phyloP scores from a whole-genome alignment of 495 filamentous ascomycete species.

The Talaromyces trachyspermus region DNA sequence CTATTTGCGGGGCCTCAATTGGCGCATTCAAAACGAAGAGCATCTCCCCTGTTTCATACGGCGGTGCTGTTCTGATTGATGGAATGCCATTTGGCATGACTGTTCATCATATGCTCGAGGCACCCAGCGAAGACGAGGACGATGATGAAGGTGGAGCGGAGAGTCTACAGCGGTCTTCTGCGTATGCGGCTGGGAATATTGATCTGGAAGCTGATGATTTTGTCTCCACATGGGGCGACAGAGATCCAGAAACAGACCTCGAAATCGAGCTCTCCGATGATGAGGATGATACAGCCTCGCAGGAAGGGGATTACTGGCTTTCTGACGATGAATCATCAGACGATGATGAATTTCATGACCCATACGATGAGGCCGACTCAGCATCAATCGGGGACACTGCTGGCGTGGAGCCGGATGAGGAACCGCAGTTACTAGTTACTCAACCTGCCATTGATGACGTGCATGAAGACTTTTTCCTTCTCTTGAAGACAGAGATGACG shows the following conservation, averaged over 20 bases:
- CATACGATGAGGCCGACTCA: constrained; percentile 51
- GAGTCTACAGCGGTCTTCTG: constrained; percentile 26
- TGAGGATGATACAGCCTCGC: constrained; percentile 33
- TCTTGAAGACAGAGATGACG: constrained; percentile 56
- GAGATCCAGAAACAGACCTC: constrained; percentile 27
- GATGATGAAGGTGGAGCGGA: constrained; percentile 41
- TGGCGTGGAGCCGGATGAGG: constrained; percentile 69
- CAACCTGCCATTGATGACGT: constrained; percentile 87
- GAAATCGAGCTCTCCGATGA: constrained; percentile 44
- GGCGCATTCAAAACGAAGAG: constrained; percentile 78
- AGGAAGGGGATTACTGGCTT: constrained; percentile 29
- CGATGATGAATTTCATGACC: constrained; percentile 30
- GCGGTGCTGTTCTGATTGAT: constrained; percentile 79
- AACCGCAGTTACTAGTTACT: constrained; percentile 64
- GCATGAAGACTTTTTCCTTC: constrained; percentile 66
- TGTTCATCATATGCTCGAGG: constrained; percentile 91
- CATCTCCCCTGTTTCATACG: constrained; percentile 88
- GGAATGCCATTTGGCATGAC: constrained; percentile 82
- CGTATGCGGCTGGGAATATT: constrained; percentile 26
- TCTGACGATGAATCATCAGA: constrained; percentile 43
- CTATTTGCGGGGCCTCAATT: constrained; percentile 83
- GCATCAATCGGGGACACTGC: constrained; percentile 73
- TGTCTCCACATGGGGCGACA: constrained; percentile 26
- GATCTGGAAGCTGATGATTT: constrained; percentile 15
- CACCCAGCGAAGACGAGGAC: constrained; percentile 57